Percentiles rank a stretch among this genome's conserved stretches.
Evolutionary conservation across 495 filamentous ascomycete species (phyloP).

Genomic region (Podospora pseudocomata): DNA sequence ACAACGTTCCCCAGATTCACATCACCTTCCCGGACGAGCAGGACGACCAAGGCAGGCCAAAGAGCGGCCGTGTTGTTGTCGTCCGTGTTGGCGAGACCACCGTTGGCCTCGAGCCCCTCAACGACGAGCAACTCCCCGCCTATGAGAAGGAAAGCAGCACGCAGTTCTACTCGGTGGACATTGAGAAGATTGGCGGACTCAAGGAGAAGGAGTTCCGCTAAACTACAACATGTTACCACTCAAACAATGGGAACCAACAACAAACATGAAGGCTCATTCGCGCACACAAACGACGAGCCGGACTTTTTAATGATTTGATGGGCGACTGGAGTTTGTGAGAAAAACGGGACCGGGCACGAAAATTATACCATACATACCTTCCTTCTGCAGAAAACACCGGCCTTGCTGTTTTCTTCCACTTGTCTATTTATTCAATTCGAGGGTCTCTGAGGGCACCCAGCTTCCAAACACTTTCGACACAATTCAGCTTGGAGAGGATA

Average conservation of each 20-base stretch:
- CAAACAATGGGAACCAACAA: too few relatives aligned
- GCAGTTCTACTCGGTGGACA: constrained; percentile 85
- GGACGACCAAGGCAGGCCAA: constrained; percentile 78
- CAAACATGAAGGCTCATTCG: neutral
- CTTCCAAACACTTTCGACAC: constrained; percentile 6
- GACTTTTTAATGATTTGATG: constrained; percentile 19
- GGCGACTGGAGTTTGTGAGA: constrained; percentile 25
- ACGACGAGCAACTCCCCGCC: constrained; percentile 76
- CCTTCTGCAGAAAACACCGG: constrained; percentile 14
- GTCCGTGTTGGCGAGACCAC: constrained; percentile 86
- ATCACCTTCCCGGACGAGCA: constrained; percentile 98
- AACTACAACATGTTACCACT: constrained; percentile 4
- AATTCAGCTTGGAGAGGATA: constrained; percentile 9
- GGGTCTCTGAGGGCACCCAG: constrained; percentile 6
- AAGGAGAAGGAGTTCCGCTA: constrained; percentile 73
- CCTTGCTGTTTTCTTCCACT: constrained; percentile 17
- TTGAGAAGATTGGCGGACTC: constrained; percentile 90
- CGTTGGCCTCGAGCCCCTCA: constrained; percentile 81
- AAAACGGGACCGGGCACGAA: constrained; percentile 23
- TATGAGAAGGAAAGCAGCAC: constrained; percentile 73
- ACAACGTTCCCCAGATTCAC: constrained; percentile 84
- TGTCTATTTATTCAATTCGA: constrained; percentile 11
- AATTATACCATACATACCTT: constrained; percentile 21
- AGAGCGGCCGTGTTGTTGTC: constrained; percentile 84
- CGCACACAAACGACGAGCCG: constrained; percentile 6